Evolutionary conservation across 2,329 filamentous ascomycete genomes (phyloP).

Genomic region (Botrytis fabae): DNA sequence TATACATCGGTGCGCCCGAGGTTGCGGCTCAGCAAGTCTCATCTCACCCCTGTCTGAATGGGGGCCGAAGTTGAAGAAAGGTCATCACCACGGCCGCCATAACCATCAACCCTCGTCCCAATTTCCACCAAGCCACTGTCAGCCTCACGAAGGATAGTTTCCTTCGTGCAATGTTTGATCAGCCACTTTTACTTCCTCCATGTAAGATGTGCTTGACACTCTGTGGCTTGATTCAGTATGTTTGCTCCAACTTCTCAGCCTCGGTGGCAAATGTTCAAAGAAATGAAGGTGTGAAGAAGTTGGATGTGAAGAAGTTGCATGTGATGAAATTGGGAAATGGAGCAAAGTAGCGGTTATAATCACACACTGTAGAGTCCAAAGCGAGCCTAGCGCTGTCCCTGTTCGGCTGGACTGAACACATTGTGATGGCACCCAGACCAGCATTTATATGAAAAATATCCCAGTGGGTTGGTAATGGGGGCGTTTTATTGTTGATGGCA

Average conservation of each 20-base stretch:
- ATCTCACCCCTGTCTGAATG: conserved; percentile 5
- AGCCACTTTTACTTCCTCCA: not conserved
- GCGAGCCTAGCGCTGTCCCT: conserved; percentile 3
- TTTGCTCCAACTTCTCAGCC: not conserved
- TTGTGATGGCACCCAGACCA: not conserved
- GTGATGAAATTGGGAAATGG: not conserved
- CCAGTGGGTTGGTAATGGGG: not conserved
- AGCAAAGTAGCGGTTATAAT: not conserved
- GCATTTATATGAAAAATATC: not conserved
- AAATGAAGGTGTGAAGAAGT: not conserved
- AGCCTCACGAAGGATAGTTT: conserved; percentile 15
- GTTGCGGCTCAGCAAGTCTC: conserved; percentile 13
- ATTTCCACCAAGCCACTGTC: conserved; percentile 16
- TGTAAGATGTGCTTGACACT: not conserved
- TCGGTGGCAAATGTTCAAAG: not conserved
- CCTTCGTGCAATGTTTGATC: not conserved
- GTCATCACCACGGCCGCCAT: not conserved
- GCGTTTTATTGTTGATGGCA: not conserved
- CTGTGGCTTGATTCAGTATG: not conserved
- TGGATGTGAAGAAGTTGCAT: not conserved
- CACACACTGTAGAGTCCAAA: not conserved
- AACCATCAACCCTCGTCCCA: not conserved
- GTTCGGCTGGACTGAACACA: conserved; percentile 9
- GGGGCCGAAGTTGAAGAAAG: conserved; percentile 17
- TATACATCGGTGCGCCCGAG: not conserved